phyloP scores from a whole-genome alignment of 2,329 filamentous ascomycete species.

The Orbilia quercus region DNA sequence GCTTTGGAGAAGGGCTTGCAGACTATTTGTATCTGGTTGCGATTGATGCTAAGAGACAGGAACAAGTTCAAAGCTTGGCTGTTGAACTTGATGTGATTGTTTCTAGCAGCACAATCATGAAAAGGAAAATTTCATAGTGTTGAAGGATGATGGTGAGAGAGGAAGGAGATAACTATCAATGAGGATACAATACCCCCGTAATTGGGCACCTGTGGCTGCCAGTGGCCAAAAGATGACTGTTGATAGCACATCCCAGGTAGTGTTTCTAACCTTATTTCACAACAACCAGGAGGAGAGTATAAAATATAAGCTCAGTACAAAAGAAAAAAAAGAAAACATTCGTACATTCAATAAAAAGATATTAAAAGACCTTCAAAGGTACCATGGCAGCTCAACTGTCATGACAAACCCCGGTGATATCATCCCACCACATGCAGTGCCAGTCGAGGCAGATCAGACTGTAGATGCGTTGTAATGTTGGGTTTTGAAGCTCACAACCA shows the following conservation, averaged over 20 bases:
- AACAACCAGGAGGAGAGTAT: neutral
- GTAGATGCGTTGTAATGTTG: constrained; percentile 17
- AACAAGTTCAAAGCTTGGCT: neutral
- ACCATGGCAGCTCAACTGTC: too few relatives aligned
- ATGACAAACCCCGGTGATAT: too few relatives aligned
- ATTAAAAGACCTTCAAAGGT: too few relatives aligned
- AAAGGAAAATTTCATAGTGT: neutral
- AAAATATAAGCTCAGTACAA: neutral
- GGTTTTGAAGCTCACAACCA: constrained; percentile 22
- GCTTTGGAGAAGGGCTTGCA: too few relatives aligned
- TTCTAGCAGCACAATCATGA: neutral
- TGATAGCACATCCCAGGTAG: neutral
- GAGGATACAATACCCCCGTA: neutral
- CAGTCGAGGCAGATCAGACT: too few relatives aligned
- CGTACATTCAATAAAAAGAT: too few relatives aligned
- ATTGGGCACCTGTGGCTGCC: neutral
- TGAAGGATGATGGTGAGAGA: neutral
- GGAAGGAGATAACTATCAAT: neutral
- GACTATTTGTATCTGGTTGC: constrained; percentile 12
- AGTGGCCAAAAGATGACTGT: neutral
- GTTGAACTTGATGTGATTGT: constrained; percentile 6
- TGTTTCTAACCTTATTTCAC: neutral
- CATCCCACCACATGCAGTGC: too few relatives aligned
- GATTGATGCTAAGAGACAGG: constrained; percentile 7
- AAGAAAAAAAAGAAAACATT: neutral